phyloP scores from a whole-genome alignment of 768 basidiomycete genomes.

The Phlebiopsis flavidoalba region DNA sequence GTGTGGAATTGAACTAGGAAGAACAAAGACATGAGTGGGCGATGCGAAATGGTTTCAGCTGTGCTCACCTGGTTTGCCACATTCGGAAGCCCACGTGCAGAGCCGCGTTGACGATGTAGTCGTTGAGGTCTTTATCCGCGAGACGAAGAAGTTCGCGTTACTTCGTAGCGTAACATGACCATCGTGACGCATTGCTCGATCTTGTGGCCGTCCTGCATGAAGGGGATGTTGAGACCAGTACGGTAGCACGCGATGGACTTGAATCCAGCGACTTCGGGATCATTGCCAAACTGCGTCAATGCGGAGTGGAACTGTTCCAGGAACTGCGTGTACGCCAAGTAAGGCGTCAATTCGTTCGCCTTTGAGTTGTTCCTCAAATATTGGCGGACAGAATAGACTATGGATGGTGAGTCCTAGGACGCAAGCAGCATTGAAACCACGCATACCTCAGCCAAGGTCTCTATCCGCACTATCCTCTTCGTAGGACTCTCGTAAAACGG shows the following conservation, averaged over 20 bases:
- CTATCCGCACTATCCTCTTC: conserved; percentile 64
- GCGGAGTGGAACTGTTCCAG: conserved; percentile 27
- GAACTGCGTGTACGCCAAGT: conserved; percentile 18
- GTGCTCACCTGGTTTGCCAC: conserved; percentile 53
- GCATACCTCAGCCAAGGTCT: conserved; percentile 65
- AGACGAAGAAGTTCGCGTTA: conserved; percentile 43
- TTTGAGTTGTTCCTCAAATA: conserved; percentile 12
- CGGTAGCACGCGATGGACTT: conserved; percentile 79
- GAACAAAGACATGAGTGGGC: neutral
- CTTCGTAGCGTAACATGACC: conserved; percentile 30
- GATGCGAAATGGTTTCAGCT: neutral
- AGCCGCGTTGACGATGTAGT: conserved; percentile 53
- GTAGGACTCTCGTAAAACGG: conserved; percentile 46
- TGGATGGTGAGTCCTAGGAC: neutral
- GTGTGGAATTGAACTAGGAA: conserved; percentile 77
- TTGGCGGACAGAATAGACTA: conserved; percentile 22
- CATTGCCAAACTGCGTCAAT: conserved; percentile 34
- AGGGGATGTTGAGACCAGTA: conserved; percentile 57
- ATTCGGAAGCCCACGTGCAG: conserved; percentile 47
- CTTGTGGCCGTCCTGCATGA: neutral
- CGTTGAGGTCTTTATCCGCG: conserved; percentile 59
- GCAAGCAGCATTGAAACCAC: neutral
- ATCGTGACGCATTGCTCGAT: conserved; percentile 27
- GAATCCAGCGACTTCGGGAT: conserved; percentile 56
- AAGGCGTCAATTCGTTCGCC: conserved; percentile 6